These are phyloP conservation scores for Alternaria ventricosa DNA, from an alignment of 2,329 filamentous ascomycete species.

Conservation along the genomic window DNA sequence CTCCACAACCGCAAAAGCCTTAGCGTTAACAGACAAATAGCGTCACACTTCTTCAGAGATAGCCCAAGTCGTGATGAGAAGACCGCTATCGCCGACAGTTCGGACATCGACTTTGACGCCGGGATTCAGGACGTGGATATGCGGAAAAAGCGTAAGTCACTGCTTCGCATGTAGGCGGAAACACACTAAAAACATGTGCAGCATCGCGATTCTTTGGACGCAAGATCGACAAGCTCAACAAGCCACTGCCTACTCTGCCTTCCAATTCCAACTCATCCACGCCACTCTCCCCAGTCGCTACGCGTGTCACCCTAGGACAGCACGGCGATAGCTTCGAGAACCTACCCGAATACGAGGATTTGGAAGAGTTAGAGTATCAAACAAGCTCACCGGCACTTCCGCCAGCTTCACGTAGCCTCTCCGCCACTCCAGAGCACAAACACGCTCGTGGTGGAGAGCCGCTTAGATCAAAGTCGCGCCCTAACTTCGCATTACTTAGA, in stretches of 20 bases:
- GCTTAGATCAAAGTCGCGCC: slow-evolving; percentile 6
- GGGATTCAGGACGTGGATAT: slow-evolving; percentile 17
- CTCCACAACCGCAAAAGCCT: neutral
- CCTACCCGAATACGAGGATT: neutral
- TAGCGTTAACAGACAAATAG: slow-evolving; percentile 5
- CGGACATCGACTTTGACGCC: slow-evolving; percentile 17
- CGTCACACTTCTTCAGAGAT: slow-evolving; percentile 32
- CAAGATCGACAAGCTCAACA: slow-evolving; percentile 11
- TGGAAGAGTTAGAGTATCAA: neutral
- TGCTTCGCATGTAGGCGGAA: neutral
- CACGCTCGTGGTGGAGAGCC: neutral
- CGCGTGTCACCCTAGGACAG: neutral
- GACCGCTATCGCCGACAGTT: slow-evolving; percentile 7
- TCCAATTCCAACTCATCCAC: slow-evolving; percentile 2
- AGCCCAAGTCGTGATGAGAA: slow-evolving; percentile 24
- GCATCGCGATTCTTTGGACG: slow-evolving; percentile 20
- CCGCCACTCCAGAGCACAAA: neutral
- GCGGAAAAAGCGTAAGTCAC: slow-evolving; percentile 25
- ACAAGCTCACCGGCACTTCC: neutral
- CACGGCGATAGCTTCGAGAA: neutral
- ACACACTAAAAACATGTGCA: slow-evolving; percentile 5
- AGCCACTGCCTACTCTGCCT: slow-evolving; percentile 4
- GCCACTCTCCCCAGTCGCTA: neutral
- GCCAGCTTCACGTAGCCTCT: neutral
- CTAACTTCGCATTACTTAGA: neutral